phyloP scores from a whole-genome alignment of 306 rosid genomes.

The Dalbergia cultrata region DNA sequence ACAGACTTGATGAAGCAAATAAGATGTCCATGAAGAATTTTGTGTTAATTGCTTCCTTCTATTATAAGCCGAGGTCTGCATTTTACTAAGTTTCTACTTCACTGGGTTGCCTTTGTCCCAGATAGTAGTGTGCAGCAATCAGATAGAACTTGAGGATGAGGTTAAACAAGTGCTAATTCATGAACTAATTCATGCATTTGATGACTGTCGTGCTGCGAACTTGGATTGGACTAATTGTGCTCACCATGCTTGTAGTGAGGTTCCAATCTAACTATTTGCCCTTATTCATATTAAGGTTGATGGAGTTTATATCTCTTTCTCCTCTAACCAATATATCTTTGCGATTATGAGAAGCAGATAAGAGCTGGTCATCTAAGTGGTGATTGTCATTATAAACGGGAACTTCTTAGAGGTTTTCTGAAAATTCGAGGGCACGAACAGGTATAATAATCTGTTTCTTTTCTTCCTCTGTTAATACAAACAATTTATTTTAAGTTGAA shows the following conservation, averaged over 20 bases:
- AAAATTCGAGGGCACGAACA: conserved; percentile 85
- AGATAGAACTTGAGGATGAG: conserved; percentile 69
- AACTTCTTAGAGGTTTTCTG: conserved; percentile 68
- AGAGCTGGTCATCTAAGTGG: conserved; percentile 94
- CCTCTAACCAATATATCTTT: neutral
- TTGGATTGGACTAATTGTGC: conserved; percentile 88
- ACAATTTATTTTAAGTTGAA: conserved; percentile 13
- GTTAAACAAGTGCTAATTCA: conserved; percentile 83
- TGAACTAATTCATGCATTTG: conserved; percentile 90
- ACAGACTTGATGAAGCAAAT: neutral
- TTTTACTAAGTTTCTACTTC: conserved; percentile 30
- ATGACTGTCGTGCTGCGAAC: conserved; percentile 84
- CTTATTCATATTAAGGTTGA: conserved; percentile 8
- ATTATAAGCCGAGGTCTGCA: conserved; percentile 1
- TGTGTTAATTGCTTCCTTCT: neutral
- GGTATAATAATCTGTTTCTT: conserved; percentile 55
- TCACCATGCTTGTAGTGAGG: conserved; percentile 98
- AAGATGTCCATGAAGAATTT: neutral
- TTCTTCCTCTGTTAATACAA: neutral
- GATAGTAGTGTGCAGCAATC: conserved; percentile 81
- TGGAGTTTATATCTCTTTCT: neutral
- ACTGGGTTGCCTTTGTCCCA: conserved; percentile 45
- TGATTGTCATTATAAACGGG: conserved; percentile 92
- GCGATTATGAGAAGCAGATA: conserved; percentile 63
- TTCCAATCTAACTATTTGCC: conserved; percentile 21